Base-by-base conservation (phyloP, 176 grass and related monocot genomes). In the Musa troglodytarum region DNA sequence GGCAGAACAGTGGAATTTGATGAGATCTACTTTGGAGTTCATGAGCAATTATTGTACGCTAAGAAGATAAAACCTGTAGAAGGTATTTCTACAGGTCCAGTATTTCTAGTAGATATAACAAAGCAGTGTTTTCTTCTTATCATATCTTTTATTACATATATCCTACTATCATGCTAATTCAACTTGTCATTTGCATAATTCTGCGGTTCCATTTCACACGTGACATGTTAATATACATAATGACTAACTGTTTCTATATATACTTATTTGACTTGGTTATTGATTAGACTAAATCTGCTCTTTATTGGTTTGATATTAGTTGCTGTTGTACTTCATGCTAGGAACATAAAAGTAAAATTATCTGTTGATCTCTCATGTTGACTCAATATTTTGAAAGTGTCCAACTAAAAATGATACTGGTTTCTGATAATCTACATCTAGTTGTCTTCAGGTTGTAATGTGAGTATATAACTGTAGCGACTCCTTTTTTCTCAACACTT, bases 1-100 rank as follows among this genome's bases (percentile, higher is more conserved):
- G 85, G 85, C 49, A 83, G 93, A 77, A 86, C 88, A 54, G 64
- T 71, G 29, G 65, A 81, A 25, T 78, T 79, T 67, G 93, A 96
- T 74, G 93, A 96, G 49, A 86, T 85, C 70, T 90, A 96, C 70
- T 92, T 88, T 74, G 93, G 93, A 56, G 93, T 96, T 68, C 75
- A 96, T 13, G 83, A 96, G 25, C 76, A 96, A 53, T 79, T 92
- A 65, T 74, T 96, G 25, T 92, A 96, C 77, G 93, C 93, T 63
- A 92, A 85, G 80, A 96, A 96, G 81, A 92, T 72, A 5, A 71
- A 88, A 79, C 87, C 93, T 72, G 66, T 96, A 79, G 52, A 90
- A 87, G 92, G 92, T 96, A 81, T 34, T 79, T 29, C 52, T 73
- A 3, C 58, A 74, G 62, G 58, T 79, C 21, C 62, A 29, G 19